Conservation (phyloP, 1,139 yeast species). For the Fermentozyma sake region DNA sequence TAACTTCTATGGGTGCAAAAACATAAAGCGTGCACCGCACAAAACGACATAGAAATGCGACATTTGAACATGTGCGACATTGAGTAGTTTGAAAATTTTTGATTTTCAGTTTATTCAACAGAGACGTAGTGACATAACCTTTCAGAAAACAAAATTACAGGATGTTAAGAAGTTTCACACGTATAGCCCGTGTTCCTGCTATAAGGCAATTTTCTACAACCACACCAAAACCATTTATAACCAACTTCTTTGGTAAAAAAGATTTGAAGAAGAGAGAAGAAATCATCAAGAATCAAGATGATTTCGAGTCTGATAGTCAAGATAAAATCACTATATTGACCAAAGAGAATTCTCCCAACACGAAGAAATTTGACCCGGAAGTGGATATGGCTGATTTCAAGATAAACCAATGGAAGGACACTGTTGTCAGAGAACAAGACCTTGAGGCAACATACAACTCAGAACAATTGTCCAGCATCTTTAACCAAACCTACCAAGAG, state of each 20-base stretch:
- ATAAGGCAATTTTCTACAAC: constrained; percentile 11
- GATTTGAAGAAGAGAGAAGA: constrained; percentile 26
- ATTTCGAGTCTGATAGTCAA: constrained; percentile 28
- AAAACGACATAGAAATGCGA: too few relatives aligned
- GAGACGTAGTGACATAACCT: background rate
- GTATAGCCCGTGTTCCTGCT: constrained; percentile 2
- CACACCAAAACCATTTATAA: constrained; percentile 12
- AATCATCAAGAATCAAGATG: constrained; percentile 38
- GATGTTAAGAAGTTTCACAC: constrained; percentile 2
- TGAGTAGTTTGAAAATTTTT: constrained; percentile 4
- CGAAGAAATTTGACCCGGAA: constrained; percentile 21
- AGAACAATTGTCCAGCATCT: constrained; percentile 20
- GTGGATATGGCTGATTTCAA: constrained; percentile 34
- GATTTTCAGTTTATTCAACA: background rate
- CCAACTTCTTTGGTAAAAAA: constrained; percentile 17
- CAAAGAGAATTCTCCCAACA: constrained; percentile 32
- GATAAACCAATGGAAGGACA: constrained; percentile 34
- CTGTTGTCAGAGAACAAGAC: constrained; percentile 18
- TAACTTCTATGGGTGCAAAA: too few relatives aligned
- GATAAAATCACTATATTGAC: constrained; percentile 35
- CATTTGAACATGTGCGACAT: constrained; percentile 1
- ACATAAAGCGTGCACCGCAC: too few relatives aligned
- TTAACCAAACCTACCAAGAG: constrained; percentile 23
- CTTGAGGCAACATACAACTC: constrained; percentile 28
- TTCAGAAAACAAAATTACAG: constrained; percentile 1